Percentiles rank a stretch among this genome's conserved stretches.
Evolutionary conservation across 2,329 filamentous ascomycete species (phyloP).

Genomic region (Microdochium bolleyi): DNA sequence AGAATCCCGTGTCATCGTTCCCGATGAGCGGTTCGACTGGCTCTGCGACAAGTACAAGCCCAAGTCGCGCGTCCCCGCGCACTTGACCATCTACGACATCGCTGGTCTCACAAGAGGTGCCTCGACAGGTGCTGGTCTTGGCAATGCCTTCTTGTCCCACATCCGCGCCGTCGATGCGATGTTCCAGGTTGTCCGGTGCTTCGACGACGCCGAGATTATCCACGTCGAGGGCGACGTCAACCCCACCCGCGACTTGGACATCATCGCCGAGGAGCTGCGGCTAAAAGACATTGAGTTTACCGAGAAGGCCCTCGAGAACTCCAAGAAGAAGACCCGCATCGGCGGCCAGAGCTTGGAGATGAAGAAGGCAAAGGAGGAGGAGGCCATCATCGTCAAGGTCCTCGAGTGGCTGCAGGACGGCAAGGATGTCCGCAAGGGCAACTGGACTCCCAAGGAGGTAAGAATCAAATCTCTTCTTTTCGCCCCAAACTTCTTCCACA

Average conservation of each 20-base stretch:
- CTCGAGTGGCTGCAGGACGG: slow-evolving; percentile 75
- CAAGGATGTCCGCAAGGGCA: slow-evolving; percentile 87
- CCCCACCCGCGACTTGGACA: slow-evolving; percentile 85
- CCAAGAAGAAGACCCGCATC: slow-evolving; percentile 90
- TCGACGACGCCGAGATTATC: slow-evolving; percentile 98
- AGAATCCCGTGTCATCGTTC: slow-evolving; percentile 94
- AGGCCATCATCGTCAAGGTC: slow-evolving; percentile 87
- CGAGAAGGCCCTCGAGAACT: slow-evolving; percentile 86
- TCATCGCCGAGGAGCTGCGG: slow-evolving; percentile 92
- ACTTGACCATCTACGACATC: slow-evolving; percentile 97
- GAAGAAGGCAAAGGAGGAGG: slow-evolving; percentile 94
- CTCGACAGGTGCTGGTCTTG: slow-evolving; percentile 93
- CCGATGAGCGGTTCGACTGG: slow-evolving; percentile 95
- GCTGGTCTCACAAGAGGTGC: slow-evolving; percentile 92
- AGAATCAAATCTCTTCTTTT: slow-evolving; percentile 25
- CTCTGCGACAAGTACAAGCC: slow-evolving; percentile 94
- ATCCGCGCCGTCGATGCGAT: slow-evolving; percentile 97
- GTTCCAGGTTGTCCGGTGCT: slow-evolving; percentile 93
- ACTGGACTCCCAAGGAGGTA: slow-evolving; percentile 94
- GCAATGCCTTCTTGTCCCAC: slow-evolving; percentile 96
- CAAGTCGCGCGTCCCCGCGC: slow-evolving; percentile 93
- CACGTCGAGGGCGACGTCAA: slow-evolving; percentile 99
- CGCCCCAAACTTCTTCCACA: slow-evolving; percentile 5
- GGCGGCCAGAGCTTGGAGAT: slow-evolving; percentile 94
- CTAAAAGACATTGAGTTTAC: slow-evolving; percentile 99